phyloP scores from a whole-genome alignment of 306 rosid species.

The Lagenaria siceraria region DNA sequence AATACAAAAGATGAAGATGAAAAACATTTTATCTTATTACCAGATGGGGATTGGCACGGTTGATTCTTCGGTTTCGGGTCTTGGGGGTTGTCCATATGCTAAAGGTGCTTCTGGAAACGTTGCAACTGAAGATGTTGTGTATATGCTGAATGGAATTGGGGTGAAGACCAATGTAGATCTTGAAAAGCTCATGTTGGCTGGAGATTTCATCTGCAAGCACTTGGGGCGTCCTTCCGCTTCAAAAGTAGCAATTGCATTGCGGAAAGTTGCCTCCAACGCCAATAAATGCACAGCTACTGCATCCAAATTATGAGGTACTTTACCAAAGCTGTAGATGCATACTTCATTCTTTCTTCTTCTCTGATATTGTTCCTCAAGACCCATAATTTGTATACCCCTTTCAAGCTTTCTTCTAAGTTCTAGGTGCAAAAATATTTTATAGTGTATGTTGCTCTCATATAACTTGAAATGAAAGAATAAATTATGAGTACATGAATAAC shows the following conservation, averaged over 20 bases:
- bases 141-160: conserved; percentile 76
- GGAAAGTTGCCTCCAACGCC: conserved; percentile 48
- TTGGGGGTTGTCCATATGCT: conserved; percentile 94
- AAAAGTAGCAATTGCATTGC: conserved; percentile 60
- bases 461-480: not conserved
- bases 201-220: conserved; percentile 68
- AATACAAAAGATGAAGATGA: not conserved
- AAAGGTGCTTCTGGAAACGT: conserved; percentile 92
- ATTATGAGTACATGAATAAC: not conserved
- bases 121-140: conserved; percentile 88
- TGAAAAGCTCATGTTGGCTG: conserved; percentile 60
- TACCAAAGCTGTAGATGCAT: not conserved
- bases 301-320: conserved; percentile 51
- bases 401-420: not conserved
- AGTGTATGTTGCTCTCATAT: not conserved
- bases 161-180: conserved; percentile 66
- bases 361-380: not conserved
- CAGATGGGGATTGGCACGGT: conserved; percentile 66
- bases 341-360: not conserved
- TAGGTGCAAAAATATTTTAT: not conserved
- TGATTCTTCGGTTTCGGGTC: conserved; percentile 89
- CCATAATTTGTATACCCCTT: not conserved
- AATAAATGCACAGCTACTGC: conserved; percentile 34
- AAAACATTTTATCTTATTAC: not conserved
- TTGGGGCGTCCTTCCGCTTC: conserved; percentile 68